phyloP scores from a whole-genome alignment of 2,329 filamentous ascomycete genomes.

The Rachicladosporium sp. region DNA sequence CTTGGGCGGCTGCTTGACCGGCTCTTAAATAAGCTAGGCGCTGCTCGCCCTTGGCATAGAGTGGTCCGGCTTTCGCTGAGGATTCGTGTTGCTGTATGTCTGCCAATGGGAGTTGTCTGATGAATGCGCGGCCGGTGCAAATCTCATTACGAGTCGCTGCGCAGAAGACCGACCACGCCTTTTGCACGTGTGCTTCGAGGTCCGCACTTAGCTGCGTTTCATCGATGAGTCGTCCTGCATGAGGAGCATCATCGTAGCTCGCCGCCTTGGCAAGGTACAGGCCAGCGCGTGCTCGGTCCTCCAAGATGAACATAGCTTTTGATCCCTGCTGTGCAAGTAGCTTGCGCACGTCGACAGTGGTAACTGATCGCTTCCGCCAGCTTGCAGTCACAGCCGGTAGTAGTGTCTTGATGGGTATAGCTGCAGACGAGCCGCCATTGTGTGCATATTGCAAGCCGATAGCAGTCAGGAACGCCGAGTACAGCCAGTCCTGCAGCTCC shows the following conservation, averaged over 20 bases:
- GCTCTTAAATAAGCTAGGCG: constrained; percentile 56
- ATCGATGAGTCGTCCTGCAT: constrained; percentile 16
- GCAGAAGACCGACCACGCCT: constrained; percentile 33
- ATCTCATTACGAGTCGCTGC: constrained; percentile 24
- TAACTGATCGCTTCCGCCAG: constrained; percentile 36
- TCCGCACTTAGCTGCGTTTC: constrained; percentile 32
- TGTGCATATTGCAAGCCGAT: constrained; percentile 39
- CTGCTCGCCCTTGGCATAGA: constrained; percentile 54
- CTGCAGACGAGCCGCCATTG: constrained; percentile 30
- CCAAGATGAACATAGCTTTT: constrained; percentile 12
- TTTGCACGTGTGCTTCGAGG: constrained; percentile 39
- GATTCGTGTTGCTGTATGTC: constrained; percentile 42
- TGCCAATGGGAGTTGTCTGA: constrained; percentile 45
- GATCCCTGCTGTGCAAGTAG: constrained; percentile 26
- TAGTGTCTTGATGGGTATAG: constrained; percentile 29
- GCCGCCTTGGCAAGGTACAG: constrained; percentile 10
- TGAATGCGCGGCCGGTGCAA: constrained; percentile 35
- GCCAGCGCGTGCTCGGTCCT: constrained; percentile 19
- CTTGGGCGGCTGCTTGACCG: constrained; percentile 24
- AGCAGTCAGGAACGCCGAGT: constrained; percentile 37
- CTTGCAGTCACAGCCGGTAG: constrained; percentile 29
- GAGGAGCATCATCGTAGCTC: constrained; percentile 10
- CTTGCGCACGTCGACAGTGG: constrained; percentile 33
- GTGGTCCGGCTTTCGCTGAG: constrained; percentile 38
- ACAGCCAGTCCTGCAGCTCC: constrained; percentile 32